Evolutionary conservation across 2,329 filamentous ascomycete genomes (phyloP).

Genomic region (Aspergillus uvarum): DNA sequence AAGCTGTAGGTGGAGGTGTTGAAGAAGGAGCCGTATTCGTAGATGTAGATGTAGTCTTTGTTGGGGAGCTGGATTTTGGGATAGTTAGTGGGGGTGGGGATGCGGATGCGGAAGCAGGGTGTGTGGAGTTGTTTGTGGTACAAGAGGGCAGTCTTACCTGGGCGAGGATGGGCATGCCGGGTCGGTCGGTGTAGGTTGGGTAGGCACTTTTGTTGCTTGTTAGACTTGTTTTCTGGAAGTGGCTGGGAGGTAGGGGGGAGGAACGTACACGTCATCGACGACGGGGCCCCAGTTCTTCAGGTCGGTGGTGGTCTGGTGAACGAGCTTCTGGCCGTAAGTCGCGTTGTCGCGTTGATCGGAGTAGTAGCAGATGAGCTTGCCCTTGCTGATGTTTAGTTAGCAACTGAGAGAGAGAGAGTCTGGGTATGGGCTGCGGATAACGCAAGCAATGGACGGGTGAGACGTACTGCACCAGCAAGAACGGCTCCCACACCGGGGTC

Average conservation of each 20-base stretch:
- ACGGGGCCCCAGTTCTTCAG: conserved; percentile 61
- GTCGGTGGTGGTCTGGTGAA: conserved; percentile 63
- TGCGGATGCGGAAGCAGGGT: background rate
- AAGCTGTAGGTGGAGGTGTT: conserved; percentile 40
- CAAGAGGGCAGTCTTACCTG: conserved; percentile 19
- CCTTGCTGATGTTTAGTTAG: conserved; percentile 36
- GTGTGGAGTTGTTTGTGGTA: background rate
- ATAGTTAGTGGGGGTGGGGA: background rate
- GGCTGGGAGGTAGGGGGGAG: no score
- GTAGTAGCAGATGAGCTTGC: conserved; percentile 66
- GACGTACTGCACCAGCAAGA: conserved; percentile 54
- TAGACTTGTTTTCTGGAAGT: background rate
- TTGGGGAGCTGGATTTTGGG: conserved; percentile 50
- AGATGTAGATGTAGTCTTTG: conserved; percentile 63
- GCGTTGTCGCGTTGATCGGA: conserved; percentile 67
- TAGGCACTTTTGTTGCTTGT: conserved; percentile 38
- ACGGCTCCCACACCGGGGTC: conserved; percentile 73
- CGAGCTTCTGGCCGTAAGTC: conserved; percentile 65
- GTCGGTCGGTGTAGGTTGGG: conserved; percentile 61
- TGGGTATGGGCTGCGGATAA: no score
- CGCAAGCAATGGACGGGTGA: no score
- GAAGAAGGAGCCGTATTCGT: conserved; percentile 57
- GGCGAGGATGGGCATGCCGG: conserved; percentile 66
- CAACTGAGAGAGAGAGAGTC: no score
- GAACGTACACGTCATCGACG: conserved; percentile 56